phyloP scores from a whole-genome alignment of 2,329 filamentous ascomycete genomes.

The Pestalotiopsis sp. region DNA sequence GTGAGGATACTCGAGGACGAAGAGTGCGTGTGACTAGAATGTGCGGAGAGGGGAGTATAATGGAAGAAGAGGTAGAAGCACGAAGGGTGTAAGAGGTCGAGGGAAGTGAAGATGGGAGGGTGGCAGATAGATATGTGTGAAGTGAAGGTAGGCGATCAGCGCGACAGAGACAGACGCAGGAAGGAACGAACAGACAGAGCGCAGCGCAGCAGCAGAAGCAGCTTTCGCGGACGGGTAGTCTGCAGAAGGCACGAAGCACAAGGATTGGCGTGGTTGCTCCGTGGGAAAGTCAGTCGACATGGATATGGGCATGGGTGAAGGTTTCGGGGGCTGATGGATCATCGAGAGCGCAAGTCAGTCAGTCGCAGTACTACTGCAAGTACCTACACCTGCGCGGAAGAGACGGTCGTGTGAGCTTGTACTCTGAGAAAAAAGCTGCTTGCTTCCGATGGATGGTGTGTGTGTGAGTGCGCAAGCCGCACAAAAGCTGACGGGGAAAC shows the following conservation, averaged over 20 bases:
- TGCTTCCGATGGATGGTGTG: neutral
- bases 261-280: constrained; percentile 13
- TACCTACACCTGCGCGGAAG: neutral
- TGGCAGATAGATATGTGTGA: constrained; percentile 4
- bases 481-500: neutral
- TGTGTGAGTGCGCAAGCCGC: neutral
- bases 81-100: neutral
- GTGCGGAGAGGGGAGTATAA: neutral
- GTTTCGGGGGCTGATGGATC: constrained; percentile 10
- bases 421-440: neutral
- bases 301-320: constrained; percentile 4
- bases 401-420: neutral
- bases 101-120: neutral
- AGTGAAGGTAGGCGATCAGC: constrained; percentile 25
- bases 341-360: constrained; percentile 9
- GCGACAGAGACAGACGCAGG: constrained; percentile 18
- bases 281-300: neutral
- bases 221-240: neutral
- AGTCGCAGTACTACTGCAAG: constrained; percentile 1
- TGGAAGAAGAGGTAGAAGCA: neutral
- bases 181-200: neutral
- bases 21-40: constrained; percentile 6
- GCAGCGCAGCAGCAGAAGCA: neutral
- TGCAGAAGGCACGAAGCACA: neutral
- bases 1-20: constrained; percentile 20